phyloP scores from a whole-genome alignment of 1,284 basidiomycete species.

The Abortiporus biennis region DNA sequence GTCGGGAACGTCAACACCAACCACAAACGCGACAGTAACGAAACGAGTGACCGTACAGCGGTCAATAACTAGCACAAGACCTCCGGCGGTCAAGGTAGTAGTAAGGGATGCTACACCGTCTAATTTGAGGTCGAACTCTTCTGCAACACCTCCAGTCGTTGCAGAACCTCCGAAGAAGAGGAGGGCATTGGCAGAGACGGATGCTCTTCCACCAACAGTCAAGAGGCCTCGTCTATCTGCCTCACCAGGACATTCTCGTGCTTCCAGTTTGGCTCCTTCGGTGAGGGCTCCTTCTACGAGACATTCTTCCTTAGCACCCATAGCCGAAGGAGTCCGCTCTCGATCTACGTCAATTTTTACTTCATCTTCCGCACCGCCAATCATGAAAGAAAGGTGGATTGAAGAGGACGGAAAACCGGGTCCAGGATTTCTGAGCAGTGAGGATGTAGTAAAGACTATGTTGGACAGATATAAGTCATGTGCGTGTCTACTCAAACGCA shows the following conservation, averaged over 20 bases:
- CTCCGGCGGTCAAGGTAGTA: conserved; percentile 18
- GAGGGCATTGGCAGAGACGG: conserved; percentile 6
- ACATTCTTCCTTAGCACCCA: conserved; percentile 14
- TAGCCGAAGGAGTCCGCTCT: too few relatives aligned
- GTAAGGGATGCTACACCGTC: conserved; percentile 17
- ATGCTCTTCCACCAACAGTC: conserved; percentile 7
- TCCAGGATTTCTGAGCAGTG: conserved; percentile 49
- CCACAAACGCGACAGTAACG: conserved; percentile 6
- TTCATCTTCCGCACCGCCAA: conserved; percentile 5
- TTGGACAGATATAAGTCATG: conserved; percentile 63
- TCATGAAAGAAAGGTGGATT: conserved; percentile 31
- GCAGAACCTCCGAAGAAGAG: conserved; percentile 6
- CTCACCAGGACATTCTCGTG: conserved; percentile 17
- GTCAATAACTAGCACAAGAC: not conserved
- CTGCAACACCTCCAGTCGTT: conserved; percentile 6
- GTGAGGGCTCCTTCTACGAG: conserved; percentile 12
- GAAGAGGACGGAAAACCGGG: conserved; percentile 46
- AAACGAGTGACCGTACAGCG: conserved; percentile 6
- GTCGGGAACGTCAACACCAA: conserved; percentile 1
- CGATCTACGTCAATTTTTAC: too few relatives aligned
- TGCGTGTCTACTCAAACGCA: conserved; percentile 29
- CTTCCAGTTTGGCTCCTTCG: conserved; percentile 17
- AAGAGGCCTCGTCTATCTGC: conserved; percentile 23
- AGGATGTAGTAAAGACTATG: conserved; percentile 49
- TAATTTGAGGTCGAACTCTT: conserved; percentile 3